Evolutionary conservation across 2,329 filamentous ascomycete genomes (phyloP), one percentile per base, ranked within the genome.

Genomic region (Tolypocladium guangdongense): DNA sequence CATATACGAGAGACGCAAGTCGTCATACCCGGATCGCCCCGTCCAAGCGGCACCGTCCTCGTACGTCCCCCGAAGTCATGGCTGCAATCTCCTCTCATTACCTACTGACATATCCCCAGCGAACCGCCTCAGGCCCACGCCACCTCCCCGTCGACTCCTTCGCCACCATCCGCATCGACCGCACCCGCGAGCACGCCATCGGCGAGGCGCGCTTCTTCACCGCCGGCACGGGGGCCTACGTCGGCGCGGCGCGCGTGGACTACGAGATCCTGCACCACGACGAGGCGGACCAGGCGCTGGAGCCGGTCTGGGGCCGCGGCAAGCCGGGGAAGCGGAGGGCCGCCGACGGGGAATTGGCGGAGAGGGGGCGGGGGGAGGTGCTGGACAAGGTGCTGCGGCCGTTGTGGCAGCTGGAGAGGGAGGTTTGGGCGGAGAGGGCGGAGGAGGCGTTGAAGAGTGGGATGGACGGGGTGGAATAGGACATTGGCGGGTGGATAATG

Each of bases 391-490:
- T 93, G 52, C 73, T 85, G 48, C 65, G 68, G n/a, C 69, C 71
- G 41, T 79, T 91, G 2, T 74, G 78, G 61, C 59, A 59, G 38
- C 68, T 96, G 47, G 91, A 96, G 72, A 74, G 74, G 62, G 74
- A 77, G 54, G 90, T 85, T 35, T 95, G 90, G 89, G 56, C 52
- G 22, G 30, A 50, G 7, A 51, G 53, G 39, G 56, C 53, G 6
- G 50, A 54, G 18, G 50, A 46, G 4, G 16, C 2, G 3, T 30
- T 30, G 16, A 24, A 32, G 24, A n/a, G 16, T 1, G 24, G 16
- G 10, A 6, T 7, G 16, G 39, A 43, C 39, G 38, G n/a, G 10
- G 38, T 39, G 38, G 38, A 39, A 36, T 36, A 36, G 35, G 35
- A 3, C 39, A 41, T 41, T 22, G 22, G 39, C 39, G 12, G 14